A percentile compares a stretch with the other conserved stretches of the same genome.
phyloP scores from a whole-genome alignment of 331 rosid genomes.

The Phaseolus coccineus region DNA sequence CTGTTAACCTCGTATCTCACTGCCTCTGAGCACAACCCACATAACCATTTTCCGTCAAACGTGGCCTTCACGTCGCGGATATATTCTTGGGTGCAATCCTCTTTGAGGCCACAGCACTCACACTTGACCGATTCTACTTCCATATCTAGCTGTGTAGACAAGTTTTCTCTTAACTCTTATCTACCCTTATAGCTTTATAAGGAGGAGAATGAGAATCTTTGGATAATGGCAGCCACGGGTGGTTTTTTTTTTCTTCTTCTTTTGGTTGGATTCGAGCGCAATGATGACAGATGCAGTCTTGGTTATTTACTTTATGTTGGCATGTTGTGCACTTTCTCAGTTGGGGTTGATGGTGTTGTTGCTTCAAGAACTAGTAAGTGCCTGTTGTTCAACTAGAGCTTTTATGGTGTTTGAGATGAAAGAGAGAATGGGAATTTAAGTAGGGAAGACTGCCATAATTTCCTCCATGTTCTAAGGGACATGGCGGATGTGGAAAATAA shows the following conservation, averaged over 20 bases:
- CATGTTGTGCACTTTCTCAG: slow-evolving; percentile 41
- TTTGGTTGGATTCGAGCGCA: slow-evolving; percentile 34
- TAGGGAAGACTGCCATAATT: slow-evolving; percentile 74
- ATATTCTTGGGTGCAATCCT: slow-evolving; percentile 87
- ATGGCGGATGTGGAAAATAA: slow-evolving; percentile 65
- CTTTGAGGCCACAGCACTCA: slow-evolving; percentile 93
- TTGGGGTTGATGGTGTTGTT: slow-evolving; percentile 49
- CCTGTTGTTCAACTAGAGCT: slow-evolving; percentile 43
- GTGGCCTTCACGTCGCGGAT: slow-evolving; percentile 73
- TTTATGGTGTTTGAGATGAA: slow-evolving; percentile 49
- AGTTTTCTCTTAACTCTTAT: background rate
- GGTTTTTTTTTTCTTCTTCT: slow-evolving; percentile 1
- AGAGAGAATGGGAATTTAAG: slow-evolving; percentile 37
- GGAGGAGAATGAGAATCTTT: background rate
- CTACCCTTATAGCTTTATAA: background rate
- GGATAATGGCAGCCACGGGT: slow-evolving; percentile 15
- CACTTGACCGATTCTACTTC: slow-evolving; percentile 86
- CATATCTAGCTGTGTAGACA: slow-evolving; percentile 38
- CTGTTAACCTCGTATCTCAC: slow-evolving; percentile 79
- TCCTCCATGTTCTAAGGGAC: slow-evolving; percentile 91
- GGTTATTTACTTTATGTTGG: slow-evolving; percentile 14
- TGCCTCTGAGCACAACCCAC: slow-evolving; percentile 96
- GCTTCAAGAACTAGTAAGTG: slow-evolving; percentile 55
- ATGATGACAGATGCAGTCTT: slow-evolving; percentile 44
- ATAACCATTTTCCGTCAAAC: slow-evolving; percentile 88